A percentile compares a stretch with the other conserved stretches of the same genome.
These are phyloP conservation scores for Maudiozyma serrabonitensis DNA, from an alignment of 805 yeast species.

Conservation along the genomic window DNA sequence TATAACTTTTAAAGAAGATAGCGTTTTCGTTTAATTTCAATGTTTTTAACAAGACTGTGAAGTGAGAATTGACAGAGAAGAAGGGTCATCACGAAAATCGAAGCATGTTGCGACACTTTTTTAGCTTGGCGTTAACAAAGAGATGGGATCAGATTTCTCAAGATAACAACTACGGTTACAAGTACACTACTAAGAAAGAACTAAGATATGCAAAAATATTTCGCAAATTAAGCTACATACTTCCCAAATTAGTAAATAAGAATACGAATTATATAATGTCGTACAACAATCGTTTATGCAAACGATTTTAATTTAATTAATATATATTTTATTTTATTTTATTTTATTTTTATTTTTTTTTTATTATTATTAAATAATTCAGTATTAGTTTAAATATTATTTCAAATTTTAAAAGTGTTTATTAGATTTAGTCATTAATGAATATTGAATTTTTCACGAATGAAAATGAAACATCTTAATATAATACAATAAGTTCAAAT, in stretches of 20 bases:
- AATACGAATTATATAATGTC: background rate
- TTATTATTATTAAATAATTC: background rate
- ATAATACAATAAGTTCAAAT: background rate
- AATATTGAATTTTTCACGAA: no score
- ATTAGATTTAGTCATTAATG: no score
- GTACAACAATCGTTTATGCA: slow-evolving; percentile 20
- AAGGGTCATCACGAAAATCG: no score
- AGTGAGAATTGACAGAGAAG: no score
- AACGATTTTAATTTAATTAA: slow-evolving; percentile 10
- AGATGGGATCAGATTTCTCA: background rate
- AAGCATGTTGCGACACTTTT: no score
- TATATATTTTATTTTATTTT: background rate
- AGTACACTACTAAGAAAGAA: background rate
- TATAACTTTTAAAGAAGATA: background rate
- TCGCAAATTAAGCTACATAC: no score
- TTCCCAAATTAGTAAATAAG: background rate
- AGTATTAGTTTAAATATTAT: slow-evolving; percentile 3
- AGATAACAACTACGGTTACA: background rate
- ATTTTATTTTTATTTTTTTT: background rate
- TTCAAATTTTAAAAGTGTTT: background rate
- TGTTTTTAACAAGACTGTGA: no score
- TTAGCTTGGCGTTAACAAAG: no score
- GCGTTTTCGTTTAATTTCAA: no score
- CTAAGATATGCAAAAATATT: background rate
- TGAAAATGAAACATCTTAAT: no score